These are phyloP conservation scores for Chlorella sp. DNA, from an alignment of 139 green algal genomes.

Conservation along the genomic window DNA sequence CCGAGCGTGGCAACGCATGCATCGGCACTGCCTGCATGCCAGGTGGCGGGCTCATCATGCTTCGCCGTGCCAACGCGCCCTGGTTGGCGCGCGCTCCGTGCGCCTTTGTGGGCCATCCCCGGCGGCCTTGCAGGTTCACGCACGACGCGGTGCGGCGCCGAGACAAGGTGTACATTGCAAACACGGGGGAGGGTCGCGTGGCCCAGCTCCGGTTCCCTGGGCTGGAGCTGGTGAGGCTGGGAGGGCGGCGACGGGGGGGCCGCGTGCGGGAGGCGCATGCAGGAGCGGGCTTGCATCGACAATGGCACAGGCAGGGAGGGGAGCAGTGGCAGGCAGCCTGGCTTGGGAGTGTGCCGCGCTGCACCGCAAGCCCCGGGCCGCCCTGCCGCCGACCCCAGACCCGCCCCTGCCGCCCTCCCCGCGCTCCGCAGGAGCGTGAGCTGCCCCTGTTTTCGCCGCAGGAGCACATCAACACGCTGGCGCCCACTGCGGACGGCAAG, in stretches of 20 bases:
- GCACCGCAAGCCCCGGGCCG: too few species aligned
- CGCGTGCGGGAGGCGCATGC: too few species aligned
- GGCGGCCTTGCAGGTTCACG: slow-evolving; percentile 56
- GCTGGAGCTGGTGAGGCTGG: slow-evolving; percentile 55
- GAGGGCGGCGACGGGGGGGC: too few species aligned
- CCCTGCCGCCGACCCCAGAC: not conserved
- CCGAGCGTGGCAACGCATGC: too few species aligned
- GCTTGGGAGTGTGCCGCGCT: too few species aligned
- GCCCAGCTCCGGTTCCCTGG: slow-evolving; percentile 61
- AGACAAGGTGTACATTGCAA: slow-evolving; percentile 60
- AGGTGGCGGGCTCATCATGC: too few species aligned
- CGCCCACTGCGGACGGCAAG: slow-evolving; percentile 38
- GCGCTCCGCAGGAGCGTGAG: slow-evolving; percentile 27
- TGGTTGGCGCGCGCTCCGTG: too few species aligned
- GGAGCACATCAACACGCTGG: slow-evolving; percentile 80
- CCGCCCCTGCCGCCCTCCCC: not conserved
- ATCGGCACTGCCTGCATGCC: too few species aligned
- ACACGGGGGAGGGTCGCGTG: slow-evolving; percentile 67
- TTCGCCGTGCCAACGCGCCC: too few species aligned
- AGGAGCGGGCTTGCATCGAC: not conserved
- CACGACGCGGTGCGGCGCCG: slow-evolving; percentile 69
- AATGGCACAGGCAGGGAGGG: not conserved
- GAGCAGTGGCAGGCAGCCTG: too few species aligned
- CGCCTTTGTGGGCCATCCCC: too few species aligned
- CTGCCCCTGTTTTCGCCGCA: slow-evolving; percentile 63